phyloP scores from a whole-genome alignment of 495 filamentous ascomycete genomes.

The Parathielavia appendiculata region DNA sequence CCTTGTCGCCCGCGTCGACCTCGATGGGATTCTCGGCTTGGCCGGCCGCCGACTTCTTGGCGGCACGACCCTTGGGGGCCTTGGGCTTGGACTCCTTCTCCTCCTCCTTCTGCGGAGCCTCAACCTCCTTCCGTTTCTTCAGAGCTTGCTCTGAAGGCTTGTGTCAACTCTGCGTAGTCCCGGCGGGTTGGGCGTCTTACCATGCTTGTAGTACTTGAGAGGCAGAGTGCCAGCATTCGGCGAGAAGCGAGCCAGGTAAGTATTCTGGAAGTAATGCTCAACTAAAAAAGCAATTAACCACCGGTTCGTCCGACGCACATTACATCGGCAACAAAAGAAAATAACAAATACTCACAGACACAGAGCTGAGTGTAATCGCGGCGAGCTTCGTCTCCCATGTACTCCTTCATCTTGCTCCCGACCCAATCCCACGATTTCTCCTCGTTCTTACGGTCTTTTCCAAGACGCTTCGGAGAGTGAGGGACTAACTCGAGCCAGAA shows the following conservation, averaged over 20 bases:
- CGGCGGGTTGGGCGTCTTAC: not conserved
- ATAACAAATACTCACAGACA: slow-evolving; percentile 34
- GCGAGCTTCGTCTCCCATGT: slow-evolving; percentile 26
- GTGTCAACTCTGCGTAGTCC: not conserved
- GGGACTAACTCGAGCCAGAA: slow-evolving; percentile 40
- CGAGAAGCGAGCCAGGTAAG: slow-evolving; percentile 29
- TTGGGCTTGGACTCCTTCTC: not conserved
- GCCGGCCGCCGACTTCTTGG: not conserved
- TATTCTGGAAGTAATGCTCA: slow-evolving; percentile 45
- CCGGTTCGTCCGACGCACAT: not conserved
- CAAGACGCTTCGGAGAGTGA: slow-evolving; percentile 35
- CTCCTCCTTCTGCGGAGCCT: not conserved
- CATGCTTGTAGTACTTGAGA: not conserved
- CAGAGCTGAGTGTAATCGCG: slow-evolving; percentile 35
- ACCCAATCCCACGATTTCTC: slow-evolving; percentile 34
- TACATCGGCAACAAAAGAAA: not conserved
- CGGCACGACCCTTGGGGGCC: not conserved
- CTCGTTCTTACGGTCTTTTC: slow-evolving; percentile 19
- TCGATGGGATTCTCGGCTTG: not conserved
- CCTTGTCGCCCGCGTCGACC: not conserved
- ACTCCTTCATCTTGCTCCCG: slow-evolving; percentile 28
- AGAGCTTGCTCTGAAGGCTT: not conserved
- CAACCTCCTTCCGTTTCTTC: not conserved
- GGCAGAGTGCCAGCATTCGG: slow-evolving; percentile 23
- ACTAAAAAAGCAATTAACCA: slow-evolving; percentile 29